Base-by-base conservation (phyloP, 306 rosid species). In the Gastrolobium villosum region DNA sequence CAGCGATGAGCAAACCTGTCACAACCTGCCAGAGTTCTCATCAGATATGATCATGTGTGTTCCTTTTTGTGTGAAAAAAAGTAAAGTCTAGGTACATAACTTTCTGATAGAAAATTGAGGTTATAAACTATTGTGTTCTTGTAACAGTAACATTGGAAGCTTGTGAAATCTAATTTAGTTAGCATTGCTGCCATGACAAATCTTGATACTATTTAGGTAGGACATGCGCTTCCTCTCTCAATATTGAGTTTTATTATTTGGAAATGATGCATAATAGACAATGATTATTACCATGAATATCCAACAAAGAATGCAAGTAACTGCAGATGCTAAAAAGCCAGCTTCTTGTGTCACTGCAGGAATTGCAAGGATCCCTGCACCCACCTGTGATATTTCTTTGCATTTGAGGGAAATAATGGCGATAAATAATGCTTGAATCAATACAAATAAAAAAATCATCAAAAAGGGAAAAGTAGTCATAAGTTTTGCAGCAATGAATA, bases 271-370 rank as follows among this genome's bases (percentile, higher is more conserved):
- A 82, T 13, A 4, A 60, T n/a, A 48, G 40, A 56, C 9, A 13
- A 32, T 54, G 54, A 35, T 3, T 34, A 44, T 85, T 82, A 91
- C 97, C 98, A 91, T 91, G 89, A 80, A 89, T 43, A 56, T 64
- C 95, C 96, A 94, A 69, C 90, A 84, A 74, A 87, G 5, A 65
- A 87, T 82, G 88, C 96, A 90, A 37, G 85, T 84, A 50, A 83
- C 78, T 30, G 94, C 85, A 14, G 94, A 90, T 70, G 98, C 96
- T 72, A 91, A 79, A 80, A 93, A 85, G 79, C 91, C 98, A 4
- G 90, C 53, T 86, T 91, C 94, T 90, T 88, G 96, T 26, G 98
- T 90, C 59, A 91, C 96, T 40, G 91, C 89, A 67, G 92, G 98
- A 52, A 91, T 80, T 77, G 96, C 96, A 77, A 91, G 96, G 79